phyloP scores from a whole-genome alignment of 1,284 basidiomycete species.

The Agroathelia rolfsii region DNA sequence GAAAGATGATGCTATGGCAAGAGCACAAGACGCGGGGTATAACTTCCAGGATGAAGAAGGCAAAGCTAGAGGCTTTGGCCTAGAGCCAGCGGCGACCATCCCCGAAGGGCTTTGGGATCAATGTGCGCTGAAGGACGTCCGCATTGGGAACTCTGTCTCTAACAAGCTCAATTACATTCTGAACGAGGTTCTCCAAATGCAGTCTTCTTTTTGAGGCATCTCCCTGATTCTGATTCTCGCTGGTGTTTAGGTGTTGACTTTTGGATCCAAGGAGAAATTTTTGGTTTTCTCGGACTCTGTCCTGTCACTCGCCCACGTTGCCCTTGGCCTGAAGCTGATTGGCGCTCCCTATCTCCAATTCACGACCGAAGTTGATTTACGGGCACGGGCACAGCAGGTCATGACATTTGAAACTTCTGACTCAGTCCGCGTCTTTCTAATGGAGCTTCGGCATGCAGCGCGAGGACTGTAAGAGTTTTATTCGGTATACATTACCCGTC shows the following conservation, averaged over 20 bases:
- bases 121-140: constrained; percentile 35
- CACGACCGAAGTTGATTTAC: constrained; percentile 36
- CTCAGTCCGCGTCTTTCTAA: constrained; percentile 58
- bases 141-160: constrained; percentile 49
- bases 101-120: too few relatives aligned
- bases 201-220: background rate
- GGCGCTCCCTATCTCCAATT: constrained; percentile 52
- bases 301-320: constrained; percentile 61
- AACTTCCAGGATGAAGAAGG: too few relatives aligned
- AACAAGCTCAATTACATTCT: constrained; percentile 69
- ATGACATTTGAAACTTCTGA: constrained; percentile 69
- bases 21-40: too few relatives aligned
- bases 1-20: too few relatives aligned
- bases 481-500: background rate
- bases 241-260: constrained; percentile 50
- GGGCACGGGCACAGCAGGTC: constrained; percentile 49
- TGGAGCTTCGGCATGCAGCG: constrained; percentile 72
- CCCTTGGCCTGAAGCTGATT: constrained; percentile 61
- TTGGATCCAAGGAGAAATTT: constrained; percentile 64
- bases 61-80: too few relatives aligned
- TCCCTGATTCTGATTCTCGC: background rate
- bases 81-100: too few relatives aligned
- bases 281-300: constrained; percentile 73
- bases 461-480: constrained; percentile 62
- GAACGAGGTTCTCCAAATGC: constrained; percentile 64